phyloP scores from a whole-genome alignment of 306 rosid species.

The Fragaria ananassa region DNA sequence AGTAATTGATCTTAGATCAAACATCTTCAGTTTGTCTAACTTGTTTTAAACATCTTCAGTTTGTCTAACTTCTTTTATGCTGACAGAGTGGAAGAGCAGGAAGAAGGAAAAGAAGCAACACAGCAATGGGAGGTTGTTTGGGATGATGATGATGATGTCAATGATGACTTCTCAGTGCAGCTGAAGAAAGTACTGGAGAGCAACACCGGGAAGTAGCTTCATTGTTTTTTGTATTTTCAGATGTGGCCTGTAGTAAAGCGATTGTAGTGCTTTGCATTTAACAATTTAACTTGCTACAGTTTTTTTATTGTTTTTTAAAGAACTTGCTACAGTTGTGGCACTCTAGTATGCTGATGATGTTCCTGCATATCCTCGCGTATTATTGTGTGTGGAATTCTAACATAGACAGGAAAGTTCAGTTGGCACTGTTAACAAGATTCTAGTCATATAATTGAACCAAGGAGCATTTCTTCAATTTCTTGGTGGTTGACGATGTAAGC shows the following conservation, averaged over 20 bases:
- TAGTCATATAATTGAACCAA: too few species aligned
- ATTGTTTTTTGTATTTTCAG: neutral
- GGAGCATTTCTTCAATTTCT: too few species aligned
- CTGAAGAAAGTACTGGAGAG: conserved; percentile 62
- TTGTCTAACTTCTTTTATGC: too few species aligned
- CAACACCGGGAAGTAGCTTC: conserved; percentile 40
- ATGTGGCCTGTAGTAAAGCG: neutral
- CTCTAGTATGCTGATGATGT: neutral
- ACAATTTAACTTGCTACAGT: neutral
- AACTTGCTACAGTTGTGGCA: neutral
- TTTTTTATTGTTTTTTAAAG: too few species aligned
- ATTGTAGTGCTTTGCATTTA: neutral
- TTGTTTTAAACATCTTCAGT: too few species aligned
- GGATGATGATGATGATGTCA: conserved; percentile 76
- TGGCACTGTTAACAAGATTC: too few species aligned
- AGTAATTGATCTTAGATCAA: too few species aligned
- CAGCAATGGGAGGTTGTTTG: conserved; percentile 84
- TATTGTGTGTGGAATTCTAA: neutral
- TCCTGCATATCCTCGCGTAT: neutral
- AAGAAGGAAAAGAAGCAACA: conserved; percentile 36
- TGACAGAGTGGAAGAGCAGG: too few species aligned
- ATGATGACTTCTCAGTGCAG: conserved; percentile 78
- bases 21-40: too few species aligned
- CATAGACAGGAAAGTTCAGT: neutral
- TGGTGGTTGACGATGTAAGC: too few species aligned